Percentiles rank a stretch among this genome's conserved stretches.
phyloP scores from a whole-genome alignment of 1,284 basidiomycete genomes.

The Xanthoconium separans region DNA sequence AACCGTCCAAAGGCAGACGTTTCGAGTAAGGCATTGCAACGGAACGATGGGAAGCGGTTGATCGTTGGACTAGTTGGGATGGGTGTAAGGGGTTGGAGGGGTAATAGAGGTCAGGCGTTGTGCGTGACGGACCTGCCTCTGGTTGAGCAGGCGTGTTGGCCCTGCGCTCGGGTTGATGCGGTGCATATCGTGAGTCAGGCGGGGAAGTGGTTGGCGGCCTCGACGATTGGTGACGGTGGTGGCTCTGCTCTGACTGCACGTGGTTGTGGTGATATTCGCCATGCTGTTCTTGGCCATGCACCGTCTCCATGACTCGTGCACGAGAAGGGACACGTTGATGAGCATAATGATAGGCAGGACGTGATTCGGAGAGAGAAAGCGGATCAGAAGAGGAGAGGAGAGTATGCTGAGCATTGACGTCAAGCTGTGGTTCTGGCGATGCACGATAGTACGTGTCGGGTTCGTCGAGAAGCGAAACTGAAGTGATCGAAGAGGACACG shows the following conservation, averaged over 20 bases:
- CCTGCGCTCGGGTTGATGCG: slow-evolving; percentile 20
- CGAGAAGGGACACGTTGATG: slow-evolving; percentile 28
- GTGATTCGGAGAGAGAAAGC: slow-evolving; percentile 32
- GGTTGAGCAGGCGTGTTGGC: slow-evolving; percentile 15
- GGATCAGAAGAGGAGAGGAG: slow-evolving; percentile 29
- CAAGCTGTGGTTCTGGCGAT: slow-evolving; percentile 30
- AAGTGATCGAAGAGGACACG: slow-evolving; percentile 32
- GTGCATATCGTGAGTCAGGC: slow-evolving; percentile 20
- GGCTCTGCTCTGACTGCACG: slow-evolving; percentile 20
- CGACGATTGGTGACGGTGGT: slow-evolving; percentile 16
- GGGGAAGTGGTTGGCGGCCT: slow-evolving; percentile 17
- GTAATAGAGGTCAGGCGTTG: slow-evolving; percentile 23
- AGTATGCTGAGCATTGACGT: slow-evolving; percentile 30
- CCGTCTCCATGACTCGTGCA: slow-evolving; percentile 28
- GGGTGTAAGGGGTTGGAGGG: slow-evolving; percentile 2
- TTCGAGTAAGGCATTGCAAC: slow-evolving; percentile 24
- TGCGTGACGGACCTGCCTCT: slow-evolving; percentile 23
- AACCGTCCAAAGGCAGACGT: slow-evolving; percentile 7
- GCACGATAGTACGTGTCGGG: slow-evolving; percentile 27
- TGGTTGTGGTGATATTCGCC: slow-evolving; percentile 28
- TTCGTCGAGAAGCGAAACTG: slow-evolving; percentile 29
- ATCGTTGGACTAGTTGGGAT: slow-evolving; percentile 24
- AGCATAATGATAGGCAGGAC: slow-evolving; percentile 30
- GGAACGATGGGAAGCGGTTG: slow-evolving; percentile 19
- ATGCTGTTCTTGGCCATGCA: slow-evolving; percentile 27